phyloP scores from a whole-genome alignment of 208 protist species.

The Blechomonas ayalai region DNA sequence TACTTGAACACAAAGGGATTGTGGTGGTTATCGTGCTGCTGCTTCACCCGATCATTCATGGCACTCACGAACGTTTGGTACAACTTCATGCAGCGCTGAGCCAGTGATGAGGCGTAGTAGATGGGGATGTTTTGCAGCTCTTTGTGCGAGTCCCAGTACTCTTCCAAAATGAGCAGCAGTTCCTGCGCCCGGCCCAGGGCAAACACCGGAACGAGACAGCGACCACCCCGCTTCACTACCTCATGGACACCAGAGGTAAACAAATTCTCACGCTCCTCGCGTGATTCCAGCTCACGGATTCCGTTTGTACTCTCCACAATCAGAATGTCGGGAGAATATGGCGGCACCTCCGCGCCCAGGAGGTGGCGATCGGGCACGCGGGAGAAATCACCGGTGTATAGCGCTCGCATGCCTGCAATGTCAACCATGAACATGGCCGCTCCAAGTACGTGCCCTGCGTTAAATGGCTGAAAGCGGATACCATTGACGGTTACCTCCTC shows the following conservation, averaged over 20 bases:
- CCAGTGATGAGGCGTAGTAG: constrained; percentile 98
- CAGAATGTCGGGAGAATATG: constrained; percentile 93
- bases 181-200: constrained; percentile 98
- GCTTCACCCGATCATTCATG: constrained; percentile 96
- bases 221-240: constrained; percentile 91
- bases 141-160: constrained; percentile 96
- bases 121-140: constrained; percentile 97
- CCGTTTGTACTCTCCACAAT: constrained; percentile 99
- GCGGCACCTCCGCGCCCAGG: constrained; percentile 94
- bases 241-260: constrained; percentile 93
- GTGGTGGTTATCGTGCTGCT: constrained; percentile 84
- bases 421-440: constrained; percentile 99
- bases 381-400: constrained; percentile 99
- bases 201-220: constrained; percentile 98
- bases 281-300: constrained; percentile 92
- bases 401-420: constrained; percentile 93
- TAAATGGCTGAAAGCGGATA: constrained; percentile 96
- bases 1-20: constrained; percentile 98
- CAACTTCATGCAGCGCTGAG: constrained; percentile 96
- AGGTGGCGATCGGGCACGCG: constrained; percentile 97
- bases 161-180: constrained; percentile 98
- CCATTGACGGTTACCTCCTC: constrained; percentile 94
- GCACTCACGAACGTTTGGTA: constrained; percentile 97
- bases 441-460: constrained; percentile 96
- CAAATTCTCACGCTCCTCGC: constrained; percentile 92